Percentiles rank a stretch among this genome's conserved stretches.
Evolutionary conservation across 2,329 filamentous ascomycete species (phyloP).

Genomic region (Aspergillus persii): DNA sequence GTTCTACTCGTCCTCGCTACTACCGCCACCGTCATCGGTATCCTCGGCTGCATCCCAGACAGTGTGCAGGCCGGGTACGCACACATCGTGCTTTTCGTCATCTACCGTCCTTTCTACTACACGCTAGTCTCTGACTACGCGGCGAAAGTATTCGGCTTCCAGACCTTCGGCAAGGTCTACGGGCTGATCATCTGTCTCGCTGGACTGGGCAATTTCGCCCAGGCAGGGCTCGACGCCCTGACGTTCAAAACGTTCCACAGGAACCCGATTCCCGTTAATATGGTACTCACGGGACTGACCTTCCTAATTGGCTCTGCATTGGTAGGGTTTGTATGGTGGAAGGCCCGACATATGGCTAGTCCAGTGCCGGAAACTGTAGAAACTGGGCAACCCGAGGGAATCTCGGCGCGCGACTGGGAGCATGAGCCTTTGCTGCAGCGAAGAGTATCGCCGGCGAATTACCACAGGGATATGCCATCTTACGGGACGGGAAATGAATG

Average conservation of each 20-base stretch:
- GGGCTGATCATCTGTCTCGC: slow-evolving; percentile 84
- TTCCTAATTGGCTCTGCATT: slow-evolving; percentile 63
- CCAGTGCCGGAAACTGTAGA: background rate
- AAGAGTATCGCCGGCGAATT: background rate
- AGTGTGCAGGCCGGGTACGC: slow-evolving; percentile 68
- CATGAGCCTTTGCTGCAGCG: background rate
- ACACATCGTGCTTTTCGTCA: slow-evolving; percentile 74
- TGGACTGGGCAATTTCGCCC: slow-evolving; percentile 78
- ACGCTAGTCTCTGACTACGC: slow-evolving; percentile 84
- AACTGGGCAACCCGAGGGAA: background rate
- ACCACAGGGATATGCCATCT: background rate
- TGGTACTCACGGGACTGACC: slow-evolving; percentile 62
- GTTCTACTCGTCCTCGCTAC: slow-evolving; percentile 69
- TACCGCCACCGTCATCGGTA: slow-evolving; percentile 70
- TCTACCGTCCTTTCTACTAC: slow-evolving; percentile 86
- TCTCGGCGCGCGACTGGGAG: background rate
- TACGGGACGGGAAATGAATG: background rate
- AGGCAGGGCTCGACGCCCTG: slow-evolving; percentile 74
- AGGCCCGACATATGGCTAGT: slow-evolving; percentile 36
- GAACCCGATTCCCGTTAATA: slow-evolving; percentile 75
- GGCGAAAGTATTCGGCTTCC: slow-evolving; percentile 89
- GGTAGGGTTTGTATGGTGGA: slow-evolving; percentile 63
- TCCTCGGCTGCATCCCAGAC: slow-evolving; percentile 71
- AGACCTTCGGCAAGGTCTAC: slow-evolving; percentile 92
- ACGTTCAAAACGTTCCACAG: slow-evolving; percentile 70